Percentiles rank a stretch among this genome's conserved stretches.
These are phyloP conservation scores for Exserohilum turcica DNA, from an alignment of 2,329 filamentous ascomycete genomes.

Conservation along the genomic window DNA sequence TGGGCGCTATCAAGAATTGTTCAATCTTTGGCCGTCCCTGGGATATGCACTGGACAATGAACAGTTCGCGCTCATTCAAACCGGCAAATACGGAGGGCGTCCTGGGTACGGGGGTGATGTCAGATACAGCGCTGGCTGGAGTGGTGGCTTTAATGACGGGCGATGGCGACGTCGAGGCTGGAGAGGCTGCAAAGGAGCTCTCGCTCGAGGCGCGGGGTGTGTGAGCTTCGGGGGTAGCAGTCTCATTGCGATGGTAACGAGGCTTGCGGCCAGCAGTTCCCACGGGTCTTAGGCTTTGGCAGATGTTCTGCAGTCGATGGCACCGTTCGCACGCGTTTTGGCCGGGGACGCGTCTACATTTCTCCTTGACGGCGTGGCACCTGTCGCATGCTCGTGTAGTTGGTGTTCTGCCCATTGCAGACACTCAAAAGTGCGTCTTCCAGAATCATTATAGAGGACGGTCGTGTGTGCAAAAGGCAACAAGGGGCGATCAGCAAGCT, in stretches of 20 bases:
- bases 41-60: slow-evolving; percentile 3
- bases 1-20: slow-evolving; percentile 8
- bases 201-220: neutral
- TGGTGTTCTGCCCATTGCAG: slow-evolving; percentile 11
- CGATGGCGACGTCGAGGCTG: neutral
- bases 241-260: slow-evolving; percentile 8
- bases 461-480: neutral
- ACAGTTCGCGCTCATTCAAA: slow-evolving; percentile 9
- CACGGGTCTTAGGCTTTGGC: slow-evolving; percentile 10
- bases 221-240: neutral
- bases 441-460: slow-evolving; percentile 5
- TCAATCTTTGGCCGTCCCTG: slow-evolving; percentile 9
- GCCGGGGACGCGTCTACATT: slow-evolving; percentile 7
- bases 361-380: slow-evolving; percentile 13
- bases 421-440: neutral
- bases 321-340: slow-evolving; percentile 14
- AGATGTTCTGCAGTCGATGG: slow-evolving; percentile 7
- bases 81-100: neutral
- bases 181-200: neutral
- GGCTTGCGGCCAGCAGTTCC: slow-evolving; percentile 12
- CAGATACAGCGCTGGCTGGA: neutral
- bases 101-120: slow-evolving; percentile 1
- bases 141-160: neutral
- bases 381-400: slow-evolving; percentile 11
- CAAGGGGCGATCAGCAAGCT: neutral